Percentiles rank a stretch among this genome's conserved stretches.
phyloP scores from a whole-genome alignment of 192 early-diverging fungal genomes.

The Coemansia sp. region DNA sequence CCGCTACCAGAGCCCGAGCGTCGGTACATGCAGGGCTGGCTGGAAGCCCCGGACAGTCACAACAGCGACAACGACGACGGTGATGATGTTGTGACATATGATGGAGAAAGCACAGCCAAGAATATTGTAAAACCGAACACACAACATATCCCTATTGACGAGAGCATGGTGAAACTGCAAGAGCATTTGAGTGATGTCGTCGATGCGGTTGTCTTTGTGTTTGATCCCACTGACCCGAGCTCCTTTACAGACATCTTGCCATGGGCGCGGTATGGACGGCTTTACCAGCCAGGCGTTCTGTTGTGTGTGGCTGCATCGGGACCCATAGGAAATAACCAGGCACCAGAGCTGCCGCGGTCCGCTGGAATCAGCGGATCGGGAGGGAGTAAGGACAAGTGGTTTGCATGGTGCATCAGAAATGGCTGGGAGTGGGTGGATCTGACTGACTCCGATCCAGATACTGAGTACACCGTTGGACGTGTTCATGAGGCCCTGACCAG shows the following conservation, averaged over 20 bases:
- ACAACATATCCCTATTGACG: slow-evolving; percentile 19
- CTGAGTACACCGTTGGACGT: slow-evolving; percentile 31
- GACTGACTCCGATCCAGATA: slow-evolving; percentile 41
- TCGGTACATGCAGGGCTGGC: slow-evolving; percentile 33
- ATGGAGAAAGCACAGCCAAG: not conserved
- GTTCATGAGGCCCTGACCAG: slow-evolving; percentile 37
- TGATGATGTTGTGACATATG: not conserved
- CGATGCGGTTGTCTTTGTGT: slow-evolving; percentile 43
- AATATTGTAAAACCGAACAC: not conserved
- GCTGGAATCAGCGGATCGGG: not conserved
- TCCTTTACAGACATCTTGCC: slow-evolving; percentile 47
- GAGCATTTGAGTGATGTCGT: slow-evolving; percentile 38
- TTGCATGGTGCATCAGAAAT: slow-evolving; percentile 35
- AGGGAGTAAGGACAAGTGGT: slow-evolving; percentile 22
- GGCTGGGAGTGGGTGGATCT: slow-evolving; percentile 56
- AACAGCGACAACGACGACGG: slow-evolving; percentile 9
- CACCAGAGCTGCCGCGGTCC: not conserved
- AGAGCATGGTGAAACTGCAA: slow-evolving; percentile 26
- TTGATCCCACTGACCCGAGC: slow-evolving; percentile 20
- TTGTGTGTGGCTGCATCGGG: slow-evolving; percentile 28
- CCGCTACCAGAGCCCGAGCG: slow-evolving; percentile 9
- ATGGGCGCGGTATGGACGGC: slow-evolving; percentile 34
- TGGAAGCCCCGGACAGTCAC: slow-evolving; percentile 16
- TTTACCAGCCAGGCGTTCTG: slow-evolving; percentile 25
- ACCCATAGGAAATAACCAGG: not conserved